Base-by-base conservation (phyloP, 2,329 filamentous ascomycete genomes). In the Fusarium brevicatenulatum region DNA sequence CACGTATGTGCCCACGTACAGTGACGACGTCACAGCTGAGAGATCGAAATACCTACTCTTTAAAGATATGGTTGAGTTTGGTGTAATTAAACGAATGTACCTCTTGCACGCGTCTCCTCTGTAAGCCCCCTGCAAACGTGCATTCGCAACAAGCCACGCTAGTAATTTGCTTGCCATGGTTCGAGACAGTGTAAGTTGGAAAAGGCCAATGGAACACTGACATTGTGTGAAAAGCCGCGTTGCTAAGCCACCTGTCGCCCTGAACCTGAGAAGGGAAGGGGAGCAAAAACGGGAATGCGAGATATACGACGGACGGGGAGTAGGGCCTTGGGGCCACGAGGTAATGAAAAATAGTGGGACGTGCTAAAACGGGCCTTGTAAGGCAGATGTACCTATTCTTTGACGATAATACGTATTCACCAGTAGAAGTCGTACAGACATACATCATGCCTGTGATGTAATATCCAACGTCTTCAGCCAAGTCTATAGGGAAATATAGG, bases 1-100 rank as follows among this genome's bases (percentile, higher is more conserved):
- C 72, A 72, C 75, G 74, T 77, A 64, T 50, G 75, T 56, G 73
- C 52, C 64, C 55, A 74, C 75, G 74, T 76, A 74, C 66, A 76
- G 64, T 44, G 58, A 54, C 61, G 68, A 74, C 65, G 73, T 76
- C 63, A 72, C 63, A 68, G 63, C 36, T 62, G 23, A 16, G 28
- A 19, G 28, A 36, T 58, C 42, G 55, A 58, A 34, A 55, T 12
- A 28, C 18, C 16, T n/a, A 56, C 21, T 47, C 58, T 55, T 54
- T 37, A 36, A 47, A 54, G 63, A 53, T 23, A 49, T 59, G 25
- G 50, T n/a, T 40, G 25, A 46, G 40, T 59, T 44, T n/a, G 53
- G 23, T 47, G 18, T 53, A 32, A 60, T 47, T 52, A 64, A 60
- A 37, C n/a, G 21, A 49, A 49, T 64, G 70, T 72, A 69, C 37